phyloP scores from a whole-genome alignment of 495 filamentous ascomycete genomes.

The Staphylotrichum longicolle region DNA sequence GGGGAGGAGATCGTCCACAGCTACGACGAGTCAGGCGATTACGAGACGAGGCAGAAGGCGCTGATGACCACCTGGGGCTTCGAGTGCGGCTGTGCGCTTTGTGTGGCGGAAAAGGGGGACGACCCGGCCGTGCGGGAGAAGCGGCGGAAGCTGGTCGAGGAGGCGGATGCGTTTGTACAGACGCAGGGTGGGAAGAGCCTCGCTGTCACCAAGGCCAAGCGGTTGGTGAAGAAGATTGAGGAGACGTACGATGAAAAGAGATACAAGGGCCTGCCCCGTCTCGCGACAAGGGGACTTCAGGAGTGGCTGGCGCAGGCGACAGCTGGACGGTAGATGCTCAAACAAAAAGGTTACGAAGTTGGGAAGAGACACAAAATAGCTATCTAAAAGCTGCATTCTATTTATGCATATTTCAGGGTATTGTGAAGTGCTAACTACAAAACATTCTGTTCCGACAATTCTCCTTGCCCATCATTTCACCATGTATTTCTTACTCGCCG shows the following conservation, averaged over 20 bases:
- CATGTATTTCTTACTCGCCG: background rate
- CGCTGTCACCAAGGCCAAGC: background rate
- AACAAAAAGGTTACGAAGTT: too few relatives aligned
- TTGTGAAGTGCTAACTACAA: too few relatives aligned
- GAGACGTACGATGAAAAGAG: conserved; percentile 11
- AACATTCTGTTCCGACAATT: too few relatives aligned
- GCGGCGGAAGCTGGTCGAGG: background rate
- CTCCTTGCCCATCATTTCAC: too few relatives aligned
- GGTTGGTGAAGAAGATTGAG: conserved; percentile 2
- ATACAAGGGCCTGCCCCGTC: conserved; percentile 1
- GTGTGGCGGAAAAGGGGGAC: conserved; percentile 1
- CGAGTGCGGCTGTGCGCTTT: conserved; percentile 1
- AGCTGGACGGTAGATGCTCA: background rate
- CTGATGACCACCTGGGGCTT: conserved; percentile 10
- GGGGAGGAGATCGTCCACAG: conserved; percentile 2
- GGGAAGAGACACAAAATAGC: too few relatives aligned
- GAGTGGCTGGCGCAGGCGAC: conserved; percentile 4
- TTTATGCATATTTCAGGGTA: too few relatives aligned
- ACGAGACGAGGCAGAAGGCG: background rate
- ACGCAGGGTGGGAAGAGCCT: background rate
- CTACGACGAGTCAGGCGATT: conserved; percentile 2
- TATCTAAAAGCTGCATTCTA: too few relatives aligned
- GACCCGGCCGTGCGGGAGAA: background rate
- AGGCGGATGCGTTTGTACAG: conserved; percentile 2
- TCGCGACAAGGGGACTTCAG: background rate